Evolutionary conservation across 1,139 yeast genomes (phyloP).

Genomic region (Yamadazyma blattariae): DNA sequence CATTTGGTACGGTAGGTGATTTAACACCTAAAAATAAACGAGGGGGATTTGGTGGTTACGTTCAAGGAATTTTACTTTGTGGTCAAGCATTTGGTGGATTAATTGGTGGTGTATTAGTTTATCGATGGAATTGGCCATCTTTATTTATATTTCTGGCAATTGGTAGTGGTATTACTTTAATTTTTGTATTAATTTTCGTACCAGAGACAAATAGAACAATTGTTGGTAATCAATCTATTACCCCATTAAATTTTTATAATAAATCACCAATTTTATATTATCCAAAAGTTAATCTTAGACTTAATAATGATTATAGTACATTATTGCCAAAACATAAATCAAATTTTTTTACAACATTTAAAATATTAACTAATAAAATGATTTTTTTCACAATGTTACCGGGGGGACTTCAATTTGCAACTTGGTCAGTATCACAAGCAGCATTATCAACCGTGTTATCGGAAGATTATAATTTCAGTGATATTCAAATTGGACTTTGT

Average conservation of each 20-base stretch:
- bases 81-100: constrained; percentile 80
- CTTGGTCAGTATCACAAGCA: constrained; percentile 71
- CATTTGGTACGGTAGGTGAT: constrained; percentile 69
- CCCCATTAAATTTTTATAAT: constrained; percentile 39
- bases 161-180: constrained; percentile 45
- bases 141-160: constrained; percentile 74
- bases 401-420: constrained; percentile 58
- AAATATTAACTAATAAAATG: constrained; percentile 31
- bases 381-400: constrained; percentile 40
- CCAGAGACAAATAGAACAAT: constrained; percentile 73
- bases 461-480: constrained; percentile 44
- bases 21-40: constrained; percentile 57
- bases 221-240: constrained; percentile 64
- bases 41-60: constrained; percentile 62
- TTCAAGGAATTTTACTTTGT: constrained; percentile 57
- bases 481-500: constrained; percentile 60
- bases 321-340: constrained; percentile 13
- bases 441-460: constrained; percentile 56
- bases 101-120: constrained; percentile 64
- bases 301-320: constrained; percentile 17
- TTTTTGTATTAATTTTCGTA: constrained; percentile 37
- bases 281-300: constrained; percentile 15
- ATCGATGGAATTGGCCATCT: constrained; percentile 68
- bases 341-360: constrained; percentile 41
- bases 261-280: constrained; percentile 39